These are phyloP conservation scores for Ogataea allantospora DNA, from an alignment of 805 yeast genomes.

Conservation along the genomic window DNA sequence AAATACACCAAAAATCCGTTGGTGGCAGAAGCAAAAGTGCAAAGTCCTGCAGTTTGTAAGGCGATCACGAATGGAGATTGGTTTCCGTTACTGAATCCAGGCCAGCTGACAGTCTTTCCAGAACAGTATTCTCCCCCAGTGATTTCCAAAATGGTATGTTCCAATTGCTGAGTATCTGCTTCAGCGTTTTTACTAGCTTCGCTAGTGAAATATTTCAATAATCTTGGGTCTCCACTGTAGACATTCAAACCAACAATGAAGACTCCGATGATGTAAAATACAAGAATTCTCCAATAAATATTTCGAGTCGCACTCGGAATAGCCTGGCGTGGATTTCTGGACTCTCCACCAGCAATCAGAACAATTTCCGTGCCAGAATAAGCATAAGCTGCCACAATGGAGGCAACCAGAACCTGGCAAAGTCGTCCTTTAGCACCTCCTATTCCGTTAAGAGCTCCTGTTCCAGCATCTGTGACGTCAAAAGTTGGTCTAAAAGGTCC, in stretches of 20 bases:
- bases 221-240: conserved; percentile 75
- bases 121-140: conserved; percentile 32
- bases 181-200: conserved; percentile 16
- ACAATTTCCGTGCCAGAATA: conserved; percentile 83
- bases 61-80: conserved; percentile 61
- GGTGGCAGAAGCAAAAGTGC: conserved; percentile 48
- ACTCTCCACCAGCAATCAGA: conserved; percentile 81
- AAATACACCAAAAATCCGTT: conserved; percentile 54
- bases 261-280: conserved; percentile 64
- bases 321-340: conserved; percentile 74
- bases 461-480: conserved; percentile 61
- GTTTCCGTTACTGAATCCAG: conserved; percentile 43
- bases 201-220: conserved; percentile 52
- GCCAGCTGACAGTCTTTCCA: conserved; percentile 29
- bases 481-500: conserved; percentile 76
- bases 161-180: conserved; percentile 11
- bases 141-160: conserved; percentile 21
- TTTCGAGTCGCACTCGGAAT: conserved; percentile 74
- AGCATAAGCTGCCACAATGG: conserved; percentile 67
- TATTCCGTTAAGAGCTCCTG: conserved; percentile 52
- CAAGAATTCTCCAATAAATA: conserved; percentile 67
- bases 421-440: conserved; percentile 61
- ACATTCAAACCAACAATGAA: conserved; percentile 70
- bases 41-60: conserved; percentile 49
- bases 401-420: conserved; percentile 57